Conservation (phyloP, 306 rosid species). For the Medicago arabica region DNA sequence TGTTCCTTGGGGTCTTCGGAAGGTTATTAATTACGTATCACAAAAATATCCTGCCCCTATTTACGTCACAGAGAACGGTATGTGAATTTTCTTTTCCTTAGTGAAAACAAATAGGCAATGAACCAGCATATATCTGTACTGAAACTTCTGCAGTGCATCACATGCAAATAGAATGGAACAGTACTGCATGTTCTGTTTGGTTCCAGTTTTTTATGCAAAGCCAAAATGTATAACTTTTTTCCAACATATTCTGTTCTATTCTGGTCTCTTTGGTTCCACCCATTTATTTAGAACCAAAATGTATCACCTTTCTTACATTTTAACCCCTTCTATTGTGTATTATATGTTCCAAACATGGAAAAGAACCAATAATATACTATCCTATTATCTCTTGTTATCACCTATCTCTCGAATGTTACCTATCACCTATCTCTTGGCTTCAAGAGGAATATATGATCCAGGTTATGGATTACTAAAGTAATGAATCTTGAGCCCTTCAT, state of each 20-base stretch:
- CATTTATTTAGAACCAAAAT: not conserved
- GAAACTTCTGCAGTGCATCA: slow-evolving; percentile 57
- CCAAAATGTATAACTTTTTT: slow-evolving; percentile 2
- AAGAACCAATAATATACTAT: too few species aligned
- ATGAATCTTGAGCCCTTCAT: too few species aligned
- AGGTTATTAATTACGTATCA: slow-evolving; percentile 70
- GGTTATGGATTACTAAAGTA: too few species aligned
- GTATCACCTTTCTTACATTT: not conserved
- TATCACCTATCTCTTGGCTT: too few species aligned
- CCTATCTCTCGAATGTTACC: too few species aligned
- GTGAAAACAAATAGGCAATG: not conserved
- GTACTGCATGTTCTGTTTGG: not conserved
- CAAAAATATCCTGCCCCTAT: slow-evolving; percentile 69
- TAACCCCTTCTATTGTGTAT: not conserved
- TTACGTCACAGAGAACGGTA: slow-evolving; percentile 89
- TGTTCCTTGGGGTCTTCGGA: slow-evolving; percentile 95
- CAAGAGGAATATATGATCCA: too few species aligned
- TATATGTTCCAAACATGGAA: not conserved
- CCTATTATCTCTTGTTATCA: too few species aligned
- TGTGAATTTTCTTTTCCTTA: slow-evolving; percentile 12
- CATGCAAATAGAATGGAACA: not conserved
- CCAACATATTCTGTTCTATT: not conserved
- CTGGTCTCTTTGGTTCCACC: not conserved
- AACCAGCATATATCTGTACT: not conserved
- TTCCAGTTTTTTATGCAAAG: not conserved